These are phyloP conservation scores for Bruguiera sexangula DNA, from an alignment of 345 rosid genomes.

Conservation along the genomic window DNA sequence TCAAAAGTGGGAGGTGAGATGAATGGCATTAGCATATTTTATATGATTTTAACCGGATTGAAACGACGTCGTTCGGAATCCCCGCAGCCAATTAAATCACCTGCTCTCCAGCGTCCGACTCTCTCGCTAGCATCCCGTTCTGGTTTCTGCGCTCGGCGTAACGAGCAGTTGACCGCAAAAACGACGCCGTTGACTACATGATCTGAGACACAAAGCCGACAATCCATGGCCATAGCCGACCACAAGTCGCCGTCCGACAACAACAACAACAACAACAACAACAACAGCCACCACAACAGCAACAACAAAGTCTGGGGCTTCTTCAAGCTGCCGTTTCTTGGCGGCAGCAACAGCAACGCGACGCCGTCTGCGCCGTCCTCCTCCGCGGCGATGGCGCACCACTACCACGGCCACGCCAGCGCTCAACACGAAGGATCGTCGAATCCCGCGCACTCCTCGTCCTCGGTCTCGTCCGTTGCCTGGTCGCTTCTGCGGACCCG, in stretches of 20 bases:
- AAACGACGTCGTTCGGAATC: too few species aligned
- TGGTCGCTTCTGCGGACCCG: conserved; percentile 69
- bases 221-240: conserved; percentile 70
- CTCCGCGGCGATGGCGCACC: conserved; percentile 24
- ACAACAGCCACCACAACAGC: too few species aligned
- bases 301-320: conserved; percentile 51
- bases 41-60: too few species aligned
- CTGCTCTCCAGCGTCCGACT: too few species aligned
- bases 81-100: too few species aligned
- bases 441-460: conserved; percentile 32
- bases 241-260: conserved; percentile 50
- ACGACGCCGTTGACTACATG: conserved; percentile 20
- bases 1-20: too few species aligned
- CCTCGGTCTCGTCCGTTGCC: conserved; percentile 81
- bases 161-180: not conserved
- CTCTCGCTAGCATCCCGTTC: too few species aligned
- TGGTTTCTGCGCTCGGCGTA: too few species aligned
- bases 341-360: conserved; percentile 19
- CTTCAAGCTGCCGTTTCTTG: conserved; percentile 53
- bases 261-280: not conserved
- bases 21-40: too few species aligned
- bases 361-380: conserved; percentile 42
- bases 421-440: conserved; percentile 53
- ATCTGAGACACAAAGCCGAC: conserved; percentile 1
- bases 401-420: conserved; percentile 31